Evolutionary conservation across 768 basidiomycete genomes (phyloP).

Genomic region (Podaxis pistillaris): DNA sequence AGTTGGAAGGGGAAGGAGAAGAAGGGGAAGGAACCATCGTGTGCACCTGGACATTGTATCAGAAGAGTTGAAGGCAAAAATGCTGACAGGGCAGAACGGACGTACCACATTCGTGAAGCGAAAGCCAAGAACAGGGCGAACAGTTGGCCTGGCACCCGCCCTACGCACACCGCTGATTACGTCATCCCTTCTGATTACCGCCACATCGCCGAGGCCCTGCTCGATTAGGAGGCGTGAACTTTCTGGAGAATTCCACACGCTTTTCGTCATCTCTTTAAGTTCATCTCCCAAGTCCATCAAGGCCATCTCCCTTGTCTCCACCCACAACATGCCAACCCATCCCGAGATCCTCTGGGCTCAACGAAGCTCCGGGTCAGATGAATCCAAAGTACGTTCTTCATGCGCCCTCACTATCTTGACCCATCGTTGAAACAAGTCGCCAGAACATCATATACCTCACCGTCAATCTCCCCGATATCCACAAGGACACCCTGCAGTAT

Average conservation of each 20-base stretch:
- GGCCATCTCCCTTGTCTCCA: slow-evolving; percentile 12
- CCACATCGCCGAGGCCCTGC: background rate
- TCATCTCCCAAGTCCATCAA: slow-evolving; percentile 9
- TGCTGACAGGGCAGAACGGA: slow-evolving; percentile 15
- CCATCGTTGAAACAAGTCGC: slow-evolving; percentile 15
- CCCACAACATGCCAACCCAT: slow-evolving; percentile 48
- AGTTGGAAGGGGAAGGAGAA: slow-evolving; percentile 75
- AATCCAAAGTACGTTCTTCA: slow-evolving; percentile 57
- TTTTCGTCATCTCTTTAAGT: slow-evolving; percentile 21
- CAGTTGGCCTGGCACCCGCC: background rate
- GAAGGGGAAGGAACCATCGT: slow-evolving; percentile 78
- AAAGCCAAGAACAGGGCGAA: background rate
- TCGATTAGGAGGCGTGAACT: slow-evolving; percentile 19
- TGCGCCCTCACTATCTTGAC: slow-evolving; percentile 18
- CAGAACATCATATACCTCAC: slow-evolving; percentile 89
- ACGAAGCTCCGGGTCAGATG: slow-evolving; percentile 65
- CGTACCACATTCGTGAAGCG: slow-evolving; percentile 50
- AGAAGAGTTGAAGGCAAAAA: slow-evolving; percentile 2
- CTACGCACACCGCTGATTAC: background rate
- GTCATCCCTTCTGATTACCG: background rate
- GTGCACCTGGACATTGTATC: slow-evolving; percentile 58
- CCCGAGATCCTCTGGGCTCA: slow-evolving; percentile 97
- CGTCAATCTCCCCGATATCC: slow-evolving; percentile 77
- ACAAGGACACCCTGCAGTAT: slow-evolving; percentile 55
- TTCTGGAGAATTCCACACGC: slow-evolving; percentile 44